Base-by-base conservation (phyloP, 2,329 filamentous ascomycete species). In the Claviceps cyperi region DNA sequence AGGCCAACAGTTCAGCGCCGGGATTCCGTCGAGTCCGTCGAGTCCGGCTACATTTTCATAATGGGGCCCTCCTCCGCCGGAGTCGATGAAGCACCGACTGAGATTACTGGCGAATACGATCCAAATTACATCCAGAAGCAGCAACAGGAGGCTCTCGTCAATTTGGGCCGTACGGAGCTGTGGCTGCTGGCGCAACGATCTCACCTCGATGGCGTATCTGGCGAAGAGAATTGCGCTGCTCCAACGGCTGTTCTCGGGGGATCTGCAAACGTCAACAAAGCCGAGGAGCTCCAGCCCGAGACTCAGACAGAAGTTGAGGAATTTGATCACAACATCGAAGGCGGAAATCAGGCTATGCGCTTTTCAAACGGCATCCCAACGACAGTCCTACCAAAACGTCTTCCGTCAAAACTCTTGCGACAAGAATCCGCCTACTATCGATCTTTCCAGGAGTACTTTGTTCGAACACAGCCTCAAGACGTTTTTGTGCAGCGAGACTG, bases 151-250 rank as follows among this genome's bases (percentile, higher is more conserved):
- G 81, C 86, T 7, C 70, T 82, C 19, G 78, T 77, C n/a, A 87
- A 90, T 59, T 69, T 92, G 48, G 86, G 92, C 64, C 81, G 89
- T 54, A 97, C 91, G 4, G 83, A 86, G 59, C 67, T 86, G 43
- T 97, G 91, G 91, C 77, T 97, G 32, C 72, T 81, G 58, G 85
- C 88, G 7, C 91, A 97, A 64, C 81, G 81, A 51, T 75, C 80
- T 14, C 92, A 94, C 58, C 75, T 91, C 51, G 75, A 81, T 43
- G 81, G 81, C 21, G 72, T 90, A 3, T 78, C 79, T 43, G 69
- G 74, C 22, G 60, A 62, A 24, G 64, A 68, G 40, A 58, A 66
- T 13, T 66, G 66, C 36, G 55, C 56, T n/a, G 60, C 63, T 44
- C 57, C 66, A 19, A 65, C 69, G 51, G 64, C 66, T 11, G 67